Base-by-base conservation (phyloP, 768 basidiomycete genomes). In the Candolleomyces aberdarensis region DNA sequence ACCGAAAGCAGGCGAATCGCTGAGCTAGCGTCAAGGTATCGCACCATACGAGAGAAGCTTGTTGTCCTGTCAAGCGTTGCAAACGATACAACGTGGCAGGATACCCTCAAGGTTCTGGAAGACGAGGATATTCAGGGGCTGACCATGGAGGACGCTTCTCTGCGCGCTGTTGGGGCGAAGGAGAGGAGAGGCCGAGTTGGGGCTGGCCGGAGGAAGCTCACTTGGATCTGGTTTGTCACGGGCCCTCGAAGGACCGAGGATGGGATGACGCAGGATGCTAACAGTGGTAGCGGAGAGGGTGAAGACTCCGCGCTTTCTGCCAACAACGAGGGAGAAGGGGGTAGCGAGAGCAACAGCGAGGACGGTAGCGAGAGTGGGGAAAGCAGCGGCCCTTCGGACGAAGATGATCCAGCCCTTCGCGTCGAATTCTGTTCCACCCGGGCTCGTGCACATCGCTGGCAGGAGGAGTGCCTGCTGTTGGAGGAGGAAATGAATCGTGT, bases 401-500 rank as follows among this genome's bases (percentile, higher is more conserved):
- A 9, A 9, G 49, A 14, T 63, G 50, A 31, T 48, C 0, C 19
- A 56, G 73, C 62, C 0, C 60, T 74, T 36, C 68, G 63, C 0
- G 63, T 75, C 39, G 69, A 71, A 55, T 74, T 72, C 72, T 73
- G 72, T 48, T 71, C 69, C 47, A 62, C 68, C 0, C 57, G 65
- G 1, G 74, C 75, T 0, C 62, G 72, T 0, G 71, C 71, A 1
- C 62, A 71, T 47, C 65, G 72, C 0, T 77, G 75, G 74, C 66
- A 66, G 26, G 76, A 78, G 57, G 76, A 78, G 54, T 70, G 70
- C 19, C 20, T 66, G 0, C 63, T 77, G 3, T 60, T 78, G 0
- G 50, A 63, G 10, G 76, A 77, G 56, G 76, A 78, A 58, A 75
- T 76, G 75, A 54, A 67, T 0, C 64, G 73, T 1, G 59, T 72